Evolutionary conservation across 2,329 filamentous ascomycete species (phyloP), one percentile per base, ranked within the genome.

Genomic region (Ceratocystis eucalypticola): DNA sequence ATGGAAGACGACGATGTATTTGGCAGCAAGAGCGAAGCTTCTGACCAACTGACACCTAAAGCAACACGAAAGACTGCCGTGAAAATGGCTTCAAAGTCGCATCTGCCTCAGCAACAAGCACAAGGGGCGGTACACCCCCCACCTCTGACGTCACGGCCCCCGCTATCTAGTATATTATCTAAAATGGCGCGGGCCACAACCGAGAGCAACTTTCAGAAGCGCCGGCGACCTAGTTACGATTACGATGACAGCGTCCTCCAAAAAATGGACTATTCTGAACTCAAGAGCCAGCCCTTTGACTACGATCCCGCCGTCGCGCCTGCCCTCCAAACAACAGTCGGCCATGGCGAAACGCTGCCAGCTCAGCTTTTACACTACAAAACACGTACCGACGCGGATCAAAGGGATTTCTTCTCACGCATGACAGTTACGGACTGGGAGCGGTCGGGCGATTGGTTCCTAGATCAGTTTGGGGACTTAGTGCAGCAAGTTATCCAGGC

Each of bases 371-470:
- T 77, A 53, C 78, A 83, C 69, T 82, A 78, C 71, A 78, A 79
- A 68, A 74, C 73, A 65, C 76, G 79, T 65, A 75, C 75, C 7
- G 77, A 78, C 62, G 71, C 72, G 41, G 78, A 81, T 62, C 80
- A 82, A 70, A 75, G 74, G 41, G 72, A 76, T 0, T 80, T 85
- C 65, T 84, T 85, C 70, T 77, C 76, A 2, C 76, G 77, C 64
- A 80, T 85, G 77, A 73, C 79, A 0, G 75, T 84, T 15, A 74
- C 77, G 17, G 83, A 85, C 65, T 85, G 83, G 83, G 82, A 85
- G 70, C 75, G 78, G 15, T 78, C 82, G 1, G 83, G 83, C 4
- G 82, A 84, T 69, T 85, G 83, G 83, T 83, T 85, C 66, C 74
- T 83, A 25, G 77, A 78, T 55, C 80, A 79, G 68, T 85, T 85